A percentile compares a stretch with the other conserved stretches of the same genome.
phyloP scores from a whole-genome alignment of 1,284 basidiomycete genomes.

The Pulveroboletus sp. region DNA sequence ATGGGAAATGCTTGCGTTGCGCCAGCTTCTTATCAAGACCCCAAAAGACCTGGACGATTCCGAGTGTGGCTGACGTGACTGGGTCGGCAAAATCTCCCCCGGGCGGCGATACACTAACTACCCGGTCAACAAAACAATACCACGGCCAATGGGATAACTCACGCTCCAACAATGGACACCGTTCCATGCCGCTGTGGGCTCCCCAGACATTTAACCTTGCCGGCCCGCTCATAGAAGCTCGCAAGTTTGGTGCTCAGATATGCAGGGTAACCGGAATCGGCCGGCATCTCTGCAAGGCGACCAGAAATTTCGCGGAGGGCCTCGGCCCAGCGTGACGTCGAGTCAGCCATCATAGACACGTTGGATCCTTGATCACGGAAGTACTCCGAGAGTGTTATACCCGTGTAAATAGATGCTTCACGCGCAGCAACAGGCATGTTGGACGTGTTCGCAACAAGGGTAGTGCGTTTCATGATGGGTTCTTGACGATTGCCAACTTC shows the following conservation, averaged over 20 bases:
- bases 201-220: conserved; percentile 91
- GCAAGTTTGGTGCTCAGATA: conserved; percentile 96
- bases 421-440: conserved; percentile 99
- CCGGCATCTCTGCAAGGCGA: conserved; percentile 99
- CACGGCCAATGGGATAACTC: conserved; percentile 37
- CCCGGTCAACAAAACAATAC: conserved; percentile 11
- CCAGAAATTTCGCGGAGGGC: conserved; percentile 99
- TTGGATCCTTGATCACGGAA: conserved; percentile 99
- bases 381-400: conserved; percentile 98
- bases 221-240: conserved; percentile 99
- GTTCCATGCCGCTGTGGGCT: conserved; percentile 88
- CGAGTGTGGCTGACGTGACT: conserved; percentile 93
- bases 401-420: conserved; percentile 99
- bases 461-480: conserved; percentile 99
- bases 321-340: conserved; percentile 99
- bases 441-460: conserved; percentile 98
- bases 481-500: conserved; percentile 90
- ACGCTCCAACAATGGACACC: conserved; percentile 98
- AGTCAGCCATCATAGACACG: conserved; percentile 99
- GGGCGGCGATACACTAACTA: conserved; percentile 85
- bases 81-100: conserved; percentile 99
- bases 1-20: conserved; percentile 97
- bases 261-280: conserved; percentile 98
- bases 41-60: conserved; percentile 99
- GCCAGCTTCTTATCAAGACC: conserved; percentile 94